Conservation (phyloP, 225 moss, liverwort and hornwort species). For the Rhytidiadelphus loreus region DNA sequence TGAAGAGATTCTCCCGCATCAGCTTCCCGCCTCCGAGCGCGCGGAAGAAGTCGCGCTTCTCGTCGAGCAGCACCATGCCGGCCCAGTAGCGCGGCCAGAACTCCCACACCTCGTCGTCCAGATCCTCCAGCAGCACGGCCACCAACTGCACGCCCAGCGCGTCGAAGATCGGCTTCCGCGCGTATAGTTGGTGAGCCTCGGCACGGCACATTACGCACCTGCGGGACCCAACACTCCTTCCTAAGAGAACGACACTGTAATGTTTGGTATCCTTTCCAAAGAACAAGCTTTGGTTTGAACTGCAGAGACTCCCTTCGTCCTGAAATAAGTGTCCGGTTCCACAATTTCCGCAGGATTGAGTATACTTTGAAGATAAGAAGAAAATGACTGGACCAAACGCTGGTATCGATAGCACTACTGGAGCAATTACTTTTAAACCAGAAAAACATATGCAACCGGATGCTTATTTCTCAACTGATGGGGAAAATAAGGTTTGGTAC, state of each 20-base stretch:
- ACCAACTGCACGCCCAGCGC: conserved; percentile 75
- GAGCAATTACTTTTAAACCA: not conserved
- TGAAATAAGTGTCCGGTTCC: not conserved
- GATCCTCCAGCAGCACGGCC: conserved; percentile 67
- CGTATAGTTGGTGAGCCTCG: conserved; percentile 81
- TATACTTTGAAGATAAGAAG: not conserved
- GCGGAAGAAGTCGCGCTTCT: conserved; percentile 72
- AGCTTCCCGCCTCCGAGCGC: conserved; percentile 76
- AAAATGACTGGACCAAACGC: not conserved
- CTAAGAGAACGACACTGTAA: not conserved
- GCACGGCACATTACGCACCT: conserved; percentile 98
- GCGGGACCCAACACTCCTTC: not conserved
- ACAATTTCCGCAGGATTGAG: not conserved
- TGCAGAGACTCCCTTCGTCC: not conserved
- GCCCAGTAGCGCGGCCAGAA: conserved; percentile 97
- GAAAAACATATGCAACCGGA: not conserved
- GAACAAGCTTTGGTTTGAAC: not conserved
- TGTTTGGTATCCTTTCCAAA: not conserved
- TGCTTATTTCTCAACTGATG: not conserved
- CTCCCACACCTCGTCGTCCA: conserved; percentile 68
- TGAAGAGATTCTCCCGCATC: conserved; percentile 57
- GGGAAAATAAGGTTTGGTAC: not conserved
- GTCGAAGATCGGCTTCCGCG: conserved; percentile 88
- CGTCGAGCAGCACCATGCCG: conserved; percentile 69
- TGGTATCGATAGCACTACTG: not conserved